Conservation (phyloP, 108 stramenopile species). For the Skeletonema marinoi region DNA sequence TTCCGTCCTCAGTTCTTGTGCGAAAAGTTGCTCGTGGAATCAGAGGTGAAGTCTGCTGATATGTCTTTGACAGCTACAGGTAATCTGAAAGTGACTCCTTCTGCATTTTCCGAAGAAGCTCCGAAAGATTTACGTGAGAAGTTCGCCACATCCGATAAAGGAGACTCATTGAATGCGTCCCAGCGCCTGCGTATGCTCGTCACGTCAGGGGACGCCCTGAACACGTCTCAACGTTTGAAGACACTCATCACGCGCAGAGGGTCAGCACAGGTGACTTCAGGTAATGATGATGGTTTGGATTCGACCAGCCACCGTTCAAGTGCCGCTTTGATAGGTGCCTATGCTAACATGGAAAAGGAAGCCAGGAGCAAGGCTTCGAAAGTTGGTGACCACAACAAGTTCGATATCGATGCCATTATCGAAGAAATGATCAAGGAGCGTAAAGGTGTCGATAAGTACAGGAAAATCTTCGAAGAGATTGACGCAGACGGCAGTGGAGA, state of each 20-base stretch:
- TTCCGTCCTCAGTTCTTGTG: constrained; percentile 67
- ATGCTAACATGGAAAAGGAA: constrained; percentile 50
- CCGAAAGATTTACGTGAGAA: no score
- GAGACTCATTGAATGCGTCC: no score
- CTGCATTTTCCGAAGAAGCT: no score
- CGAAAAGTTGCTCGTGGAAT: constrained; percentile 50
- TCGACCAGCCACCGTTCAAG: neutral
- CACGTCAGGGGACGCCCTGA: neutral
- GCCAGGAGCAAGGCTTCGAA: constrained; percentile 3
- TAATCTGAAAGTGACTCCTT: neutral
- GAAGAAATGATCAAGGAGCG: constrained; percentile 41
- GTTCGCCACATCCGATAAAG: no score
- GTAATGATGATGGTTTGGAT: neutral
- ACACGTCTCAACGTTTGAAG: neutral
- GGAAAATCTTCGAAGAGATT: constrained; percentile 46
- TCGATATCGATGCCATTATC: constrained; percentile 37
- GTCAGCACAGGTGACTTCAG: no score
- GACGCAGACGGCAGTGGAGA: constrained; percentile 55
- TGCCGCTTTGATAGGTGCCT: constrained; percentile 26
- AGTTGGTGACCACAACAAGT: constrained; percentile 23
- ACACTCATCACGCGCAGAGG: neutral
- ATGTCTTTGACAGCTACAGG: neutral
- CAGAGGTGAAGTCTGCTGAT: constrained; percentile 9
- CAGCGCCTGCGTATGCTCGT: no score
- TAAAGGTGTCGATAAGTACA: constrained; percentile 32